Conservation (phyloP, 352 stramenopile species). For the Phytopythium vexans region DNA sequence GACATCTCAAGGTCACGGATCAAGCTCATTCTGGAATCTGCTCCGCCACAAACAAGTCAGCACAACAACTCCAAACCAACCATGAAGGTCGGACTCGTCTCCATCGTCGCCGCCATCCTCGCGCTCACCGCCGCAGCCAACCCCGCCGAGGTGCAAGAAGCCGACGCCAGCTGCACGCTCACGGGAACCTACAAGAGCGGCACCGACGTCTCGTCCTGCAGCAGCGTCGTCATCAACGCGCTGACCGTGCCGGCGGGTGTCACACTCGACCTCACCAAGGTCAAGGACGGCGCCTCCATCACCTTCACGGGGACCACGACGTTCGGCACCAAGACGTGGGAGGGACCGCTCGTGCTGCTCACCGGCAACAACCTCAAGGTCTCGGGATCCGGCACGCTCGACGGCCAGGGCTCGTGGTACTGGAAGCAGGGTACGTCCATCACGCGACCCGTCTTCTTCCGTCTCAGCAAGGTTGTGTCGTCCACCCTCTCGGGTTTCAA, state of each 20-base stretch:
- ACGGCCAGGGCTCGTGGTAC: conserved; percentile 36
- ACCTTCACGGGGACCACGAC: conserved; percentile 28
- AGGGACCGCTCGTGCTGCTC: conserved; percentile 24
- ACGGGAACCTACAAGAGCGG: conserved; percentile 25
- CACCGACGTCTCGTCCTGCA: conserved; percentile 24
- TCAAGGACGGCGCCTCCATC: conserved; percentile 23
- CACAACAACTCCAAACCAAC: conserved; percentile 5
- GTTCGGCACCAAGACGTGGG: conserved; percentile 24
- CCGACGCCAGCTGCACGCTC: conserved; percentile 16
- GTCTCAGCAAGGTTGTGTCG: conserved; percentile 14
- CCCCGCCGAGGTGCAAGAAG: conserved; percentile 1
- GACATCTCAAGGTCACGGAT: too few species aligned
- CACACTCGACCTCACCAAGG: conserved; percentile 26
- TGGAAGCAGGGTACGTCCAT: conserved; percentile 28
- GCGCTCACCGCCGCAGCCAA: neutral
- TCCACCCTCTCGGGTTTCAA: conserved; percentile 30
- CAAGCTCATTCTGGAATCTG: conserved; percentile 19
- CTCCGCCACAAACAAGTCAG: neutral
- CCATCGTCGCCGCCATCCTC: conserved; percentile 4
- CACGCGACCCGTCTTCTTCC: conserved; percentile 28
- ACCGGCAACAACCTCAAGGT: conserved; percentile 27
- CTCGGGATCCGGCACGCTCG: conserved; percentile 23
- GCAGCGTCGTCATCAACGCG: conserved; percentile 17
- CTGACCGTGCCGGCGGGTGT: conserved; percentile 24
- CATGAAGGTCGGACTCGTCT: conserved; percentile 20